Evolutionary conservation across 2,329 filamentous ascomycete species (phyloP), one percentile per base, ranked within the genome.

Genomic region (Metarhizium album): DNA sequence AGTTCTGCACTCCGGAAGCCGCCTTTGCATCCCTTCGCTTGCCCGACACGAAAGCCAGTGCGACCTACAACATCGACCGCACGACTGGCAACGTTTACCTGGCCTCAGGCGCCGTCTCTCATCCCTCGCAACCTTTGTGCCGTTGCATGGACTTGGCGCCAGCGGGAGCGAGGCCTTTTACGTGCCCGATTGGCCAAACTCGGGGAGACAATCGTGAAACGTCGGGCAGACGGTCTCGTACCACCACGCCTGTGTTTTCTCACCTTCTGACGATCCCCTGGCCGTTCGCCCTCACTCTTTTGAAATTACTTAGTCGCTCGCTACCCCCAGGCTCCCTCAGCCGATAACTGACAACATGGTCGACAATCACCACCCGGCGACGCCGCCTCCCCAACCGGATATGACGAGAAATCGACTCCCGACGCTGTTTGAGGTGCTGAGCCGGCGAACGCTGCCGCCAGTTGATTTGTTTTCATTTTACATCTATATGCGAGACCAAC

Each of bases 401-500:
- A 64, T 80, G 56, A 70, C 71, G 58, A 84, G 93, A 62, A 94
- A 95, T 66, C 81, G 93, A 57, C 80, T 98, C 53, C 93, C 93
- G 45, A 96, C 90, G 1, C 80, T 98, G 48, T 96, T 95, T 65
- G 94, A 98, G 70, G 93, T 98, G 51, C 74, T 98, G 54, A 95
- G 89, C 65, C 83, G 94, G 58, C 84, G 90, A 57, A 98, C 93
- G n/a, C 78, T 94, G 20, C 88, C 94, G 46, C 93, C 93, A 0
- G 91, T 98, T 52, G 94, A 98, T 64, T 76, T 98, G 11, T 98
- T 95, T 69, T 96, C 90, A 2, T 98, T 98, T 74, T 98, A 98
- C 71, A 98, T 98, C 61, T 98, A 95, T 71, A 98, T 98, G 93
- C 83, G 93, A 62, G 94, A 98, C 68, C 90, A 96, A 70, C 93